Conservation (phyloP, 805 yeast species). For the Blastobotrys americana region DNA sequence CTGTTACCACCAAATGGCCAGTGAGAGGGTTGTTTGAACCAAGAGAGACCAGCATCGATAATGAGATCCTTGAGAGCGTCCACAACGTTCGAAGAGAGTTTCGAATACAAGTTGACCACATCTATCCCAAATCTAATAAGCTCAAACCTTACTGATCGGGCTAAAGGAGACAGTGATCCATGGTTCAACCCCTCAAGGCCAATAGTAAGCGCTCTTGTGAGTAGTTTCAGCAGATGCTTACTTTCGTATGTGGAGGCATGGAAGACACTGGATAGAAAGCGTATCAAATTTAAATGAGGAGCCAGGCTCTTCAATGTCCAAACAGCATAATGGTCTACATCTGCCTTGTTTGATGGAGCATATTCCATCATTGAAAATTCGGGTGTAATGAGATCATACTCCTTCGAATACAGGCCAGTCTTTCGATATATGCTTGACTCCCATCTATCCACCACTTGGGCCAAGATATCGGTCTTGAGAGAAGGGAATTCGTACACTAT, state of each 20-base stretch:
- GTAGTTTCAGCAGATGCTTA: constrained; percentile 58
- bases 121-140: constrained; percentile 61
- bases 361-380: constrained; percentile 78
- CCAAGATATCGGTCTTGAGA: constrained; percentile 50
- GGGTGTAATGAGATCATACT: constrained; percentile 49
- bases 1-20: constrained; percentile 85
- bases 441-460: constrained; percentile 66
- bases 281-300: constrained; percentile 64
- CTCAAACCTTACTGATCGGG: constrained; percentile 70
- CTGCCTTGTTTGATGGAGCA: constrained; percentile 67
- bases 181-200: constrained; percentile 44
- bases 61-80: constrained; percentile 43
- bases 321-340: constrained; percentile 46
- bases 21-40: constrained; percentile 60
- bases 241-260: constrained; percentile 72
- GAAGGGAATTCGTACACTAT: constrained; percentile 60
- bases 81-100: constrained; percentile 42
- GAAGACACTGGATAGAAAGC: constrained; percentile 66
- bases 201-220: constrained; percentile 45
- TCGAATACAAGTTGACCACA: constrained; percentile 49
- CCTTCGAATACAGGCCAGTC: constrained; percentile 57
- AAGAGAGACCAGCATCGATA: constrained; percentile 60
- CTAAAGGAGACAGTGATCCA: constrained; percentile 79
- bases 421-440: constrained; percentile 51
- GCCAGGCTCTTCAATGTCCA: constrained; percentile 44